Evolutionary conservation across 2,329 filamentous ascomycete genomes (phyloP), one percentile per base, ranked within the genome.

Genomic region (Cladosporium sp.): DNA sequence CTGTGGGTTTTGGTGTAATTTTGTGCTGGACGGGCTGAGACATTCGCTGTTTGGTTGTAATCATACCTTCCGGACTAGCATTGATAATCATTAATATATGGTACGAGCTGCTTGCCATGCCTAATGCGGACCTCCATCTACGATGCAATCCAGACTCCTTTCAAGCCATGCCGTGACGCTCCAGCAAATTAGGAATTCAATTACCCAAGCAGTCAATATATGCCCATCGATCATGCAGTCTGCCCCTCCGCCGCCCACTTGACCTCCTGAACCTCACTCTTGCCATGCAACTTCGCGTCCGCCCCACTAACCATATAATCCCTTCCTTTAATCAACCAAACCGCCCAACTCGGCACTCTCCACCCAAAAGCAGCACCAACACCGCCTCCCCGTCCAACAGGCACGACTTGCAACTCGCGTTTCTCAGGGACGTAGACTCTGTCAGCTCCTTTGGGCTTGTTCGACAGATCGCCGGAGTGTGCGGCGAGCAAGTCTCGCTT

Each of bases 401-500:
- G 73, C 8, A 76, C 71, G 10, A 76, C 58, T 44, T 73, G 70
- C 28, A 70, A 69, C 58, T 73, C 70, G 48, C 63, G 66, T 5
- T 62, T 56, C 35, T 67, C 62, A 17, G 65, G 66, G 61, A 72
- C 72, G 61, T 68, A 73, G n/a, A 62, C 55, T 8, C 62, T 57
- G 40, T 71, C 71, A 42, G 66, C 63, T 15, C 68, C 63, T 12
- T 60, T 44, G 2, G 64, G 61, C 36, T 68, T 65, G 10, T 58
- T 61, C 2, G 61, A 55, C 57, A 54, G n/a, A 10, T 60, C 54
- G 10, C 37, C 48, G 44, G 19, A 24, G 28, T 62, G 60, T 3
- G 60, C 60, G 3, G 57, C 66, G 2, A 73, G 58, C 19, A 80
- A 60, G 58, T 80, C 77, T 34, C 74, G 69, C 62, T 76, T 73